Evolutionary conservation across 176 grass and related monocot species (phyloP), one percentile per base, ranked within the genome.

Genomic region (Eleusine indica): DNA sequence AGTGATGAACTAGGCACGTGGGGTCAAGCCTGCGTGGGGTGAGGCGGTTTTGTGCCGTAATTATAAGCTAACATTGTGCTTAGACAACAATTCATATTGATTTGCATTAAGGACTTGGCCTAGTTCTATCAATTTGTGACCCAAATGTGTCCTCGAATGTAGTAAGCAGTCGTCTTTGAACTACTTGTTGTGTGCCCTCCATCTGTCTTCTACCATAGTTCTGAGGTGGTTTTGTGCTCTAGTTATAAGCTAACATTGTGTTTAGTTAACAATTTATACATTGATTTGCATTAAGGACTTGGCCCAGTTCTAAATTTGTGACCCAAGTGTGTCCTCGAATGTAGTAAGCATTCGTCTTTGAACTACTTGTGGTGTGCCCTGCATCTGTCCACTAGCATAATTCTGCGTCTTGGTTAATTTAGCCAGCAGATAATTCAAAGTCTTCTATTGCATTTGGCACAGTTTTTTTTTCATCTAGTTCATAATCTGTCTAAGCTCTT

Each of bases 351-450:
- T 17, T 65, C 0, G 1, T 11, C n/a, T 78, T 79, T 32, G 42
- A 29, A 78, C 61, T 35, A 9, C 71, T 74, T 74, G 29, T 77
- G 44, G 66, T 79, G 9, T 66, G 46, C 43, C 25, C 60, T 79
- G 22, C 25, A 78, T 65, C 17, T 18, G 9, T 17, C 30, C 21
- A 15, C 9, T 49, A 79, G 28, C 3, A 21, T 68, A 40, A 1
- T 19, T 68, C 13, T 5, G 1, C 1, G 1, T 68, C 35, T 40
- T 68, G 14, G 66, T 37, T 67, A 14, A 38, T 67, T 66, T 67
- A 37, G 4, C 32, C 32, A 37, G 29, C 4, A 37, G 11, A 67
- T 35, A 37, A 38, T 40, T 3, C 6, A 68, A 14, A 32, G 3
- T 38, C 65, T 67, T 28, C 3, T 17, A 38, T 38, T 32, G 16